Evolutionary conservation across 1,284 basidiomycete species (phyloP).

Genomic region (Pseudozyma tsukubaensis): DNA sequence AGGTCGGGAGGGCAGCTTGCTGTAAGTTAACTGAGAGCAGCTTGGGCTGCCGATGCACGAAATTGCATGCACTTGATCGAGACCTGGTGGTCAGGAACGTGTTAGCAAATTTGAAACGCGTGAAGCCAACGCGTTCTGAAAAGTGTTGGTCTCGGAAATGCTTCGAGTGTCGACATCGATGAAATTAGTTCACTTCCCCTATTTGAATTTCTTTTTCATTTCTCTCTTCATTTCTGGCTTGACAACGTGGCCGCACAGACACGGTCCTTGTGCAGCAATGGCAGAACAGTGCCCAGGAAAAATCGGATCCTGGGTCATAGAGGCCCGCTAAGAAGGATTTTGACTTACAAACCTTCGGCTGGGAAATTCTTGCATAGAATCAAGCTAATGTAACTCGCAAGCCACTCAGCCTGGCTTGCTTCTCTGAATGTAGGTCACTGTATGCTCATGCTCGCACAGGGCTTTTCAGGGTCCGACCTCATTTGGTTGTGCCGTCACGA

Average conservation of each 20-base stretch:
- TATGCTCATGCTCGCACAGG: neutral
- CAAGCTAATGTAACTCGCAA: neutral
- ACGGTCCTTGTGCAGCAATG: neutral
- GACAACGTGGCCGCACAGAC: neutral
- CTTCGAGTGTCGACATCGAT: neutral
- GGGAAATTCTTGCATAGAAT: constrained; percentile 18
- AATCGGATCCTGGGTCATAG: neutral
- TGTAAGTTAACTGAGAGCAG: no score
- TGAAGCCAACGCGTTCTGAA: neutral
- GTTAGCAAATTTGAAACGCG: no score
- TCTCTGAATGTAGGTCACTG: neutral
- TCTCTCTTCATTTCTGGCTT: neutral
- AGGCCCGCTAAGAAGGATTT: constrained; percentile 1
- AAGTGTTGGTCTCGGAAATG: neutral
- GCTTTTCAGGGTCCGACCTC: no score
- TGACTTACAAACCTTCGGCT: constrained; percentile 38
- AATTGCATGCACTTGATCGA: no score
- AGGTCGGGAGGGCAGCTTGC: no score
- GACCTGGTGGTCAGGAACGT: no score
- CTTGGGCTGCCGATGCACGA: no score
- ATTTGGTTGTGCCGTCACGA: no score
- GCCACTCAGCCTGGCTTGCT: constrained; percentile 1
- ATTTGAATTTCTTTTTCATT: neutral
- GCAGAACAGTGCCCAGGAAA: neutral
- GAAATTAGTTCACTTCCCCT: neutral